Conservation (phyloP, 202 grass and related monocot genomes). For the Carex arenaria region DNA sequence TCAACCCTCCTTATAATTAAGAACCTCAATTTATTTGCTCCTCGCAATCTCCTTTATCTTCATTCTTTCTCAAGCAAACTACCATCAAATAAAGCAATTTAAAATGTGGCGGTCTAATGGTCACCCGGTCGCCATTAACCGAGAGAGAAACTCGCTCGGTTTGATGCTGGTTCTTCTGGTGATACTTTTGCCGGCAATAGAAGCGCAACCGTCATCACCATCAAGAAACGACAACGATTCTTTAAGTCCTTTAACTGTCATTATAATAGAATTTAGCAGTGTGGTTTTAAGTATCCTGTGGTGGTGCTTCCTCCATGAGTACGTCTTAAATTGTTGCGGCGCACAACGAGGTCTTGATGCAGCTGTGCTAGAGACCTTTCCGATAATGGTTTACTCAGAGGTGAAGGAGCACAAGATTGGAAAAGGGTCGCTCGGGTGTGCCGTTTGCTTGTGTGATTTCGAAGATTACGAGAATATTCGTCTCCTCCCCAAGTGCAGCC, state of each 20-base stretch:
- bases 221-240: constrained; percentile 15
- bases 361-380: constrained; percentile 60
- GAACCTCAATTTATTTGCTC: neutral
- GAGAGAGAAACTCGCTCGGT: neutral
- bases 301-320: neutral
- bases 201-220: constrained; percentile 8
- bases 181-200: neutral
- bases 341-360: constrained; percentile 43
- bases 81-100: constrained; percentile 1
- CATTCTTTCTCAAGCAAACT: neutral
- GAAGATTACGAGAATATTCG: constrained; percentile 70
- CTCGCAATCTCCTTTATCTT: neutral
- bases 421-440: constrained; percentile 66
- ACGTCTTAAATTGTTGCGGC: neutral
- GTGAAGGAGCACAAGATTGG: constrained; percentile 53
- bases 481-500: constrained; percentile 62
- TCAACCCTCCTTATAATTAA: neutral
- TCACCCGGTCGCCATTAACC: neutral
- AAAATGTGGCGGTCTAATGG: neutral
- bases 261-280: constrained; percentile 61
- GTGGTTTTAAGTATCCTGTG: constrained; percentile 48
- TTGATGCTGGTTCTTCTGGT: neutral
- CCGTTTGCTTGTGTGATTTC: constrained; percentile 89
- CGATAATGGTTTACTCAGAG: constrained; percentile 62
- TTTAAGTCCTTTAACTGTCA: constrained; percentile 53